A percentile compares a stretch with the other conserved stretches of the same genome.
Evolutionary conservation across 495 filamentous ascomycete genomes (phyloP).

Genomic region (Hyaloscypha finlandica): DNA sequence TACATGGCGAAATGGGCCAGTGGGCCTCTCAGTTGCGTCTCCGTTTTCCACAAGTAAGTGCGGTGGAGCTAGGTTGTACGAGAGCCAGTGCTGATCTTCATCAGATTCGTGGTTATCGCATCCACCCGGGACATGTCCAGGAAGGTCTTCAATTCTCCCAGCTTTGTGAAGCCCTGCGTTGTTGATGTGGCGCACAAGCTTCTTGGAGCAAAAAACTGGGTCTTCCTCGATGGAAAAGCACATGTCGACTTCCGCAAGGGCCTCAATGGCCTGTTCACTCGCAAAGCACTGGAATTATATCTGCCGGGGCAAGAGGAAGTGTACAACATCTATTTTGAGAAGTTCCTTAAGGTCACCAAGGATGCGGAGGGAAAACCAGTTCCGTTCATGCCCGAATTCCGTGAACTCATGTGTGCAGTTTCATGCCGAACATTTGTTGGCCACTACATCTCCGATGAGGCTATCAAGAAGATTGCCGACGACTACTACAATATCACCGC

Average conservation of each 20-base stretch:
- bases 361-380: conserved; percentile 68
- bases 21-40: conserved; percentile 91
- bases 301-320: conserved; percentile 91
- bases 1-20: conserved; percentile 93
- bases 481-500: conserved; percentile 97
- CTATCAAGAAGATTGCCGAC: conserved; percentile 92
- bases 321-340: conserved; percentile 82
- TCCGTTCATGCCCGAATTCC: conserved; percentile 90
- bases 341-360: conserved; percentile 74
- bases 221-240: conserved; percentile 93
- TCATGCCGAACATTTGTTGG: conserved; percentile 96
- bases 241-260: conserved; percentile 98
- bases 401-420: conserved; percentile 93
- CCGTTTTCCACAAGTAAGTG: conserved; percentile 97
- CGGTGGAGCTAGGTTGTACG: neutral
- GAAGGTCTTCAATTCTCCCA: conserved; percentile 95
- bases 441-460: conserved; percentile 87
- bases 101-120: conserved; percentile 94
- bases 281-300: conserved; percentile 82
- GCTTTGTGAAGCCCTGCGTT: conserved; percentile 93
- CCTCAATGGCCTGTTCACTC: conserved; percentile 91
- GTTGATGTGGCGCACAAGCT: conserved; percentile 96
- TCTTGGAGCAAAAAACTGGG: conserved; percentile 90
- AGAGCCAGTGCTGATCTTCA: neutral
- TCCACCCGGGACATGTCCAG: conserved; percentile 94